Conservation (phyloP, 768 basidiomycete species). For the Russula abietina region DNA sequence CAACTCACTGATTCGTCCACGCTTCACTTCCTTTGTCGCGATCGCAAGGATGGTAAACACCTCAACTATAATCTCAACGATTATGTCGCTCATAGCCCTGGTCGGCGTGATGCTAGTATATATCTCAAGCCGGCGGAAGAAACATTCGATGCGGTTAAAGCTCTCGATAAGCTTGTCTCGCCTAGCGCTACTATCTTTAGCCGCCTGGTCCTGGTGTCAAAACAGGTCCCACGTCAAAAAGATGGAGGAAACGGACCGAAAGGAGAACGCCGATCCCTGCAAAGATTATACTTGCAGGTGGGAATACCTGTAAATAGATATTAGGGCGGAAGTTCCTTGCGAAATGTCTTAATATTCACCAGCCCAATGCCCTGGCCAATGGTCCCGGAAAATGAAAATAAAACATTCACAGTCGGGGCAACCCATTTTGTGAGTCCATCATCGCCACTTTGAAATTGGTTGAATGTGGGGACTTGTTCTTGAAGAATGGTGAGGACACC, state of each 20-base stretch:
- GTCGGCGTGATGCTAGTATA: not conserved
- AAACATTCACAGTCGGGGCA: not conserved
- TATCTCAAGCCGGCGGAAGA: constrained; percentile 2
- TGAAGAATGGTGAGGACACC: not conserved
- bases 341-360: not conserved
- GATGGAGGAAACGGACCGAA: no score
- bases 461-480: not conserved
- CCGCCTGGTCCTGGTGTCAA: no score
- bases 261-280: no score
- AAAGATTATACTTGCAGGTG: no score
- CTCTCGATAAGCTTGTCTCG: not conserved
- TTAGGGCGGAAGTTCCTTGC: not conserved
- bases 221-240: no score
- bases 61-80: not conserved
- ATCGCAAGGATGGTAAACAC: not conserved
- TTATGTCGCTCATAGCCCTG: not conserved
- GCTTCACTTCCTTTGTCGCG: not conserved
- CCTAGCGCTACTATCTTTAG: no score
- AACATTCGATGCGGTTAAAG: not conserved
- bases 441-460: not conserved
- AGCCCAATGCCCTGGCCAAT: not conserved
- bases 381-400: not conserved
- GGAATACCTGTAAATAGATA: no score
- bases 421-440: not conserved
- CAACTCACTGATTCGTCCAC: no score